Conservation (phyloP, 2,329 filamentous ascomycete genomes). For the Sordariomycetes sp. region DNA sequence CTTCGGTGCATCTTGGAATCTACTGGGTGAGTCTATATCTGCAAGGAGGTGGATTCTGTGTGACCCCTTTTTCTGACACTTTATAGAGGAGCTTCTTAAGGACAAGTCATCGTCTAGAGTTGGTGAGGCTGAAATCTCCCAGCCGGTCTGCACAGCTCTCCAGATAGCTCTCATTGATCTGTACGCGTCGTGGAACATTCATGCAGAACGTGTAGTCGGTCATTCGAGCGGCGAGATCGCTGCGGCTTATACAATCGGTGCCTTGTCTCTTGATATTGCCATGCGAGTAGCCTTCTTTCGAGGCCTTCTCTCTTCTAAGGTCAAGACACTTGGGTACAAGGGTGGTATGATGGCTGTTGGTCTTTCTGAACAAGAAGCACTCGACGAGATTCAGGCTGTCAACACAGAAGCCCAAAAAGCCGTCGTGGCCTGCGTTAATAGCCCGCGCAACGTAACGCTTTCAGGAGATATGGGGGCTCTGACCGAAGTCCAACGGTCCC, state of each 20-base stretch:
- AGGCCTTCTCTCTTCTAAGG: constrained; percentile 8
- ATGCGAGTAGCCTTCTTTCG: constrained; percentile 4
- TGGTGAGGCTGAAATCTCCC: constrained; percentile 15
- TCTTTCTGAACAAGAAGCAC: background rate
- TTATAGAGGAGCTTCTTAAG: constrained; percentile 8
- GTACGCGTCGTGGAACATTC: constrained; percentile 15
- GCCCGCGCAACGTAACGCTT: constrained; percentile 34
- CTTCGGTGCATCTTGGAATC: no score
- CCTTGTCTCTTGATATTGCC: constrained; percentile 9
- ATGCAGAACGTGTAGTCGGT: constrained; percentile 18
- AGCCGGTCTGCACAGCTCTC: constrained; percentile 30
- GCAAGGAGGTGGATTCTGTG: no score
- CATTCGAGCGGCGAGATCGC: constrained; percentile 29
- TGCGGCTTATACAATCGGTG: constrained; percentile 22
- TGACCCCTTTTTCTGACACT: constrained; percentile 6
- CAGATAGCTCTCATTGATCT: constrained; percentile 30
- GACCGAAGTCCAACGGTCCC: background rate
- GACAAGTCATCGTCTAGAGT: constrained; percentile 8
- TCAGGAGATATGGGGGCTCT: constrained; percentile 29
- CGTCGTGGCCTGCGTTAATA: constrained; percentile 33
- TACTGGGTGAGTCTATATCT: no score
- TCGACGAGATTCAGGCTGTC: no score
- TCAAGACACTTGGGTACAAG: constrained; percentile 3
- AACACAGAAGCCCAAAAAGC: no score
- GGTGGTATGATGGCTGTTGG: constrained; percentile 23